Percentiles rank a stretch among this genome's conserved stretches.
Evolutionary conservation across 2,329 filamentous ascomycete genomes (phyloP).

Genomic region (Cercospora zeina): DNA sequence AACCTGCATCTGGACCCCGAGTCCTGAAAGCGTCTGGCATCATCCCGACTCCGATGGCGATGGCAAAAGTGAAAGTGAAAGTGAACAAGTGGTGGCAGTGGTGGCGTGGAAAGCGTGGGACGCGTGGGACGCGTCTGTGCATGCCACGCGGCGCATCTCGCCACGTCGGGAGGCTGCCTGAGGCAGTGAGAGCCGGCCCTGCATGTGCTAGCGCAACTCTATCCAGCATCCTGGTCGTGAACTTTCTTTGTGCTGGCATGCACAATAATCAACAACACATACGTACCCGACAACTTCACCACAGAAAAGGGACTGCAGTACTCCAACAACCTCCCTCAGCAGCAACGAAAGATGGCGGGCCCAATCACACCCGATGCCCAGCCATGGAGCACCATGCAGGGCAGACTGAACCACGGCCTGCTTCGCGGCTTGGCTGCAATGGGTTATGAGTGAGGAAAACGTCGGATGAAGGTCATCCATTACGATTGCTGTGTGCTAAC

Average conservation of each 20-base stretch:
- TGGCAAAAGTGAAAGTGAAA: background rate
- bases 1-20: background rate
- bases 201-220: background rate
- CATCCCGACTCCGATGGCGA: background rate
- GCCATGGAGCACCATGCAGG: slow-evolving; percentile 31
- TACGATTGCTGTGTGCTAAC: slow-evolving; percentile 42
- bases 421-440: slow-evolving; percentile 27
- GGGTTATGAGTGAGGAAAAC: slow-evolving; percentile 30
- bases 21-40: background rate
- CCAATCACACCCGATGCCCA: slow-evolving; percentile 21
- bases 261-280: background rate
- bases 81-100: background rate
- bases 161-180: background rate
- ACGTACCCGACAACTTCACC: background rate
- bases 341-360: slow-evolving; percentile 5
- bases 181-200: background rate
- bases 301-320: background rate
- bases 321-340: background rate
- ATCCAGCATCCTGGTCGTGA: background rate
- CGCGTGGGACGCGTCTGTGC: too few species aligned
- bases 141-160: background rate
- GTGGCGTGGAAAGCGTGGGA: background rate
- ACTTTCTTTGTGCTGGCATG: background rate
- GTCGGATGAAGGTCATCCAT: slow-evolving; percentile 20
- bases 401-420: slow-evolving; percentile 30